These are phyloP conservation scores for Vaccinium macrocarpon DNA, from an alignment of 148 eudicot genomes.

Conservation along the genomic window DNA sequence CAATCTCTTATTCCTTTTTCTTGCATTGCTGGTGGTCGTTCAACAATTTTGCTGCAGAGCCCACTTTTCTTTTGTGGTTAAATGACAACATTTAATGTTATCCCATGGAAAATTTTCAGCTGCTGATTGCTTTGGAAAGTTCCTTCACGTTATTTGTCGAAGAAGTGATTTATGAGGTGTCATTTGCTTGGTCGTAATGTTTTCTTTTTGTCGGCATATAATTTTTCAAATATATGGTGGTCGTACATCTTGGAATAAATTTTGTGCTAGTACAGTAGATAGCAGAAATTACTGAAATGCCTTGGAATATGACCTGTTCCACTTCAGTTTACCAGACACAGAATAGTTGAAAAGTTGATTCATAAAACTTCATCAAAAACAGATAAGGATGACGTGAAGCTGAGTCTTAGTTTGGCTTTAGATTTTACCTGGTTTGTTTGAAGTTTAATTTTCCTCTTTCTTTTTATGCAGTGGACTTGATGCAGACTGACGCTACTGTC, in stretches of 20 bases:
- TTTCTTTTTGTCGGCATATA: neutral
- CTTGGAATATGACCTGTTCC: neutral
- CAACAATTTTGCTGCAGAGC: neutral
- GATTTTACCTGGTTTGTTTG: neutral
- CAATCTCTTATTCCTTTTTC: neutral
- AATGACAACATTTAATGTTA: neutral
- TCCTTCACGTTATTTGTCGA: neutral
- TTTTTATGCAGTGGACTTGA: conserved; percentile 41
- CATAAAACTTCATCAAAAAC: neutral
- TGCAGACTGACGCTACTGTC: conserved; percentile 54
- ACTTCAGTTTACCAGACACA: neutral
- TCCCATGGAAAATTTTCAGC: neutral
- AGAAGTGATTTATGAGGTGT: neutral
- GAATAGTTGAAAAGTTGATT: neutral
- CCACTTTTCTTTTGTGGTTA: neutral
- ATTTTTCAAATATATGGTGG: neutral
- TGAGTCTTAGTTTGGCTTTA: neutral
- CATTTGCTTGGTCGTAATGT: neutral
- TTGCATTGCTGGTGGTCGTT: neutral
- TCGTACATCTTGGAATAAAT: neutral
- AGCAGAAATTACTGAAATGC: neutral
- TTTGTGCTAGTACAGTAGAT: neutral
- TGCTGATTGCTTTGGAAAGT: neutral
- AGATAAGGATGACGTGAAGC: neutral
- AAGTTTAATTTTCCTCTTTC: neutral